Percentiles rank a stretch among this genome's conserved stretches.
Evolutionary conservation across 495 filamentous ascomycete genomes (phyloP).

Genomic region (Extremus antarcticus): DNA sequence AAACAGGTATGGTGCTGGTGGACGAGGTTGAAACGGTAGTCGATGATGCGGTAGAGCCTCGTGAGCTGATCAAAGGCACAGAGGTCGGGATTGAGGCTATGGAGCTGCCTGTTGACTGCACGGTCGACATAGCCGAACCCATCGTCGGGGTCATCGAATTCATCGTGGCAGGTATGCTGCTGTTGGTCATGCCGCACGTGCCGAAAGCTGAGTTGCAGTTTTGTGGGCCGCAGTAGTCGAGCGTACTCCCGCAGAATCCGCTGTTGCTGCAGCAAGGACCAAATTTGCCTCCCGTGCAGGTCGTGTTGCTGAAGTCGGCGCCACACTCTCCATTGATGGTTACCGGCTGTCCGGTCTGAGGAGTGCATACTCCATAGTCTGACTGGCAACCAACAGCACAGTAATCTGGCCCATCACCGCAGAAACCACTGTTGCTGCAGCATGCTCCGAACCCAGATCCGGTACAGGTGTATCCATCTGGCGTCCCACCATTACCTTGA

Average conservation of each 20-base stretch:
- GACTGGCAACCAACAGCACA: background rate
- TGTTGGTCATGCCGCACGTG: background rate
- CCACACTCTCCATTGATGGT: background rate
- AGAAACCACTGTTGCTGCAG: constrained; percentile 4
- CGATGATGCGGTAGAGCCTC: constrained; percentile 1
- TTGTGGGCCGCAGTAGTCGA: constrained; percentile 2
- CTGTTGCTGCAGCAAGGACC: constrained; percentile 10
- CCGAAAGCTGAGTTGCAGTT: constrained; percentile 7
- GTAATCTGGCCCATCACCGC: background rate
- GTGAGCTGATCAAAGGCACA: background rate
- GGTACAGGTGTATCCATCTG: constrained; percentile 8
- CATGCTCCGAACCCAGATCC: constrained; percentile 6
- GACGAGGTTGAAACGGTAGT: background rate
- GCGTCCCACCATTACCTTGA: background rate
- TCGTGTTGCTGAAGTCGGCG: background rate
- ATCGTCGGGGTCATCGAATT: background rate
- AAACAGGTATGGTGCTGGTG: background rate
- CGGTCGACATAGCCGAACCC: background rate
- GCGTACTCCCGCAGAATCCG: constrained; percentile 1
- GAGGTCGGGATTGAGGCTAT: background rate
- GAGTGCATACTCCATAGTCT: background rate
- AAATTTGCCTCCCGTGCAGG: constrained; percentile 2
- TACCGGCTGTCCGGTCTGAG: background rate
- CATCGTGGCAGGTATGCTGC: background rate
- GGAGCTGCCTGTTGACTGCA: background rate